Evolutionary conservation across 768 basidiomycete genomes (phyloP).

Genomic region (Sporobolomyces pararoseus): DNA sequence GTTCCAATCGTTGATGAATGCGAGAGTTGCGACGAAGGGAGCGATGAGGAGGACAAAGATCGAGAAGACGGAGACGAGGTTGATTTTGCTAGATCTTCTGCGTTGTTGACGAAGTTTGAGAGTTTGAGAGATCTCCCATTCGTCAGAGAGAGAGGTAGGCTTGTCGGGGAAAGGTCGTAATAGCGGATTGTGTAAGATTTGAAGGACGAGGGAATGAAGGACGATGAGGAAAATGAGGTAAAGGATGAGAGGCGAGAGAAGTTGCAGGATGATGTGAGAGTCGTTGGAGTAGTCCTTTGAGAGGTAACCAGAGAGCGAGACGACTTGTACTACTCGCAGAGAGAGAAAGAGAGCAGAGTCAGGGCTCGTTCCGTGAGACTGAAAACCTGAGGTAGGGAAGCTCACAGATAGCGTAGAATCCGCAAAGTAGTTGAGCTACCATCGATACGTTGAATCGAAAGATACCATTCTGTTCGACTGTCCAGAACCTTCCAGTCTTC

Average conservation of each 20-base stretch:
- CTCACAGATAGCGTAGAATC: background rate
- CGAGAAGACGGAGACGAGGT: background rate
- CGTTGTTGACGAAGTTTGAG: slow-evolving; percentile 4
- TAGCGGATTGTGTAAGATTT: background rate
- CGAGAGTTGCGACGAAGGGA: background rate
- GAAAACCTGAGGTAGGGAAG: background rate
- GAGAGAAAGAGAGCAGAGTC: background rate
- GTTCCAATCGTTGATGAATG: background rate
- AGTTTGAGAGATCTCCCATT: background rate
- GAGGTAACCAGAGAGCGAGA: background rate
- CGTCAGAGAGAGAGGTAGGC: background rate
- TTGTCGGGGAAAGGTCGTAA: background rate
- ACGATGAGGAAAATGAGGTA: background rate
- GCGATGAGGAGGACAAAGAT: background rate
- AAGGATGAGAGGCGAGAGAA: slow-evolving; percentile 5
- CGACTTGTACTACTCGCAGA: background rate
- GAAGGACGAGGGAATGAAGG: background rate
- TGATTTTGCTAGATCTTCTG: background rate
- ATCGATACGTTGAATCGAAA: slow-evolving; percentile 1
- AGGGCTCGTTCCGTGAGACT: background rate
- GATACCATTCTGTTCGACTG: slow-evolving; percentile 2
- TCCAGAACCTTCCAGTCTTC: background rate
- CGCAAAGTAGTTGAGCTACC: background rate
- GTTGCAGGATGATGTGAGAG: background rate
- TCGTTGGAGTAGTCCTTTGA: background rate